A percentile compares a stretch with the other conserved stretches of the same genome.
phyloP scores from a whole-genome alignment of 2,329 filamentous ascomycete genomes.

The Penicillium psychrosexuale region DNA sequence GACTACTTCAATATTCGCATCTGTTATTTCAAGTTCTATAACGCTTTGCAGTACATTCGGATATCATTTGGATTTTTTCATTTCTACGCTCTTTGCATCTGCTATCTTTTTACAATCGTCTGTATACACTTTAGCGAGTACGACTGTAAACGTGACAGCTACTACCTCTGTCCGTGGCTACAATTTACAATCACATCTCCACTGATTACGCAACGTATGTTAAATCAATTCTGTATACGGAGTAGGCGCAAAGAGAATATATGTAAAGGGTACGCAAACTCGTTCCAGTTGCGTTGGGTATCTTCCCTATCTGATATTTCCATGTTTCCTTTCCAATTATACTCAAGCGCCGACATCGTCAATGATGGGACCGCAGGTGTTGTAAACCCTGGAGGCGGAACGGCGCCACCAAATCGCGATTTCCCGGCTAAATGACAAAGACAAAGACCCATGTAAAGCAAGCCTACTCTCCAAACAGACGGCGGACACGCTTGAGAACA shows the following conservation, averaged over 20 bases:
- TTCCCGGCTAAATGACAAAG: slow-evolving; percentile 4
- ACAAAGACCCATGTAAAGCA: neutral
- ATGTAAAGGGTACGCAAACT: slow-evolving; percentile 13
- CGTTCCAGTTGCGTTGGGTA: slow-evolving; percentile 20
- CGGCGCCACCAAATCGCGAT: slow-evolving; percentile 1
- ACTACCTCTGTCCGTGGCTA: neutral
- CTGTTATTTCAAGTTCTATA: slow-evolving; percentile 6
- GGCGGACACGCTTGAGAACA: slow-evolving; percentile 80
- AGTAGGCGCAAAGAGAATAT: neutral
- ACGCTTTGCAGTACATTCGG: slow-evolving; percentile 3
- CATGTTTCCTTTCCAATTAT: slow-evolving; percentile 8
- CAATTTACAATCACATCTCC: neutral
- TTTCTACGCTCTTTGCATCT: slow-evolving; percentile 3
- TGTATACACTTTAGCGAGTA: neutral
- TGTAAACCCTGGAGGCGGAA: slow-evolving; percentile 1
- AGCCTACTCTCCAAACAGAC: slow-evolving; percentile 60
- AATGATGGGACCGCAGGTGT: slow-evolving; percentile 3
- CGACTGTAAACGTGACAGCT: neutral
- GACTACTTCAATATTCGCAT: slow-evolving; percentile 12
- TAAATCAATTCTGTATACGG: no score
- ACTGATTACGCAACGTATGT: neutral
- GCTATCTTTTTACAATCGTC: neutral
- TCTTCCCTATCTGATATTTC: slow-evolving; percentile 22
- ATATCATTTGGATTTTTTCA: slow-evolving; percentile 6
- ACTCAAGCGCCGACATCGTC: slow-evolving; percentile 4